Percentiles rank a stretch among this genome's conserved stretches.
phyloP scores from a whole-genome alignment of 108 stramenopile genomes.

The Skeletonema grethae region DNA sequence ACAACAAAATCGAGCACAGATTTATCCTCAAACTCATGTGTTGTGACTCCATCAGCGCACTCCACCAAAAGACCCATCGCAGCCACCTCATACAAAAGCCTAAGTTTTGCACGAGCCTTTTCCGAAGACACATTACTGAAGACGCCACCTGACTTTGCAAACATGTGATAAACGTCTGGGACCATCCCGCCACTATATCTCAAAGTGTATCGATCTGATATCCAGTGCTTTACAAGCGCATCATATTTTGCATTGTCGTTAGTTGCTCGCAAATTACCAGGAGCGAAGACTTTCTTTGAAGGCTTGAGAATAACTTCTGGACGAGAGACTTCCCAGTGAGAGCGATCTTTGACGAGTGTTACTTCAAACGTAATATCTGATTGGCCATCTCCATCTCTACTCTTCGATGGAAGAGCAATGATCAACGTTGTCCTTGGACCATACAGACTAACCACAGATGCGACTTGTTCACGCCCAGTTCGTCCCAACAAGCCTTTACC shows the following conservation, averaged over 20 bases:
- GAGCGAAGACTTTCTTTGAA: conserved; percentile 81
- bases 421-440: conserved; percentile 91
- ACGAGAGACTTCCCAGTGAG: conserved; percentile 58
- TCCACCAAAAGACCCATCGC: conserved; percentile 90
- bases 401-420: conserved; percentile 74
- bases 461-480: conserved; percentile 90
- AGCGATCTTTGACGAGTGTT: conserved; percentile 57
- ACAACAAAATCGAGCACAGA: conserved; percentile 80
- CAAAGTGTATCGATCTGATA: conserved; percentile 90
- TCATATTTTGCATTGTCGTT: conserved; percentile 87
- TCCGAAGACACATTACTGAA: conserved; percentile 89
- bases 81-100: conserved; percentile 94
- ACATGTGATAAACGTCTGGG: conserved; percentile 89
- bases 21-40: conserved; percentile 73
- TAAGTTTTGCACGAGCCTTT: conserved; percentile 88
- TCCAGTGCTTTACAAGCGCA: conserved; percentile 85
- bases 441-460: conserved; percentile 87
- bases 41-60: conserved; percentile 85
- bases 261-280: conserved; percentile 92
- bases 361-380: conserved; percentile 63
- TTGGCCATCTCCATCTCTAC: conserved; percentile 38
- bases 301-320: conserved; percentile 46
- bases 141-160: conserved; percentile 87
- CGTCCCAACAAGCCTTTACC: conserved; percentile 86
- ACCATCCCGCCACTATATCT: conserved; percentile 88